Evolutionary conservation across 192 early-diverging fungal species (phyloP).

Genomic region (Coemansia pectinata): DNA sequence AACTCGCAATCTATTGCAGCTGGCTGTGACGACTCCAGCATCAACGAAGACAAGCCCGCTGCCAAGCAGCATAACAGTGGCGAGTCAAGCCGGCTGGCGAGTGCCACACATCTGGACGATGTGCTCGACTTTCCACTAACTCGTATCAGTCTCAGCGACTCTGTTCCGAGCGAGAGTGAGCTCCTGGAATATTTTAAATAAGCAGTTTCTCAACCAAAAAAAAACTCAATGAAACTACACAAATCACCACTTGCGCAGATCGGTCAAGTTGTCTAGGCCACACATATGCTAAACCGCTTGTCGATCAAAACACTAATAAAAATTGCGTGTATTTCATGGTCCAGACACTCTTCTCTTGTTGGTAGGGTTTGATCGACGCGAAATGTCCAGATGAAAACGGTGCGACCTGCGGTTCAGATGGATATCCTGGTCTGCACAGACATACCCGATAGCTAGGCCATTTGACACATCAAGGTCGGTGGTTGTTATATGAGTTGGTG

Average conservation of each 20-base stretch:
- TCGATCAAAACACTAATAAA: background rate
- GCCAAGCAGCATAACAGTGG: background rate
- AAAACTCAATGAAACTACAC: too few relatives aligned
- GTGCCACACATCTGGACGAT: background rate
- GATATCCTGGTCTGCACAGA: background rate
- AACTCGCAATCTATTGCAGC: background rate
- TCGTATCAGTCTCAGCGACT: conserved; percentile 4
- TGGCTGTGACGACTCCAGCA: background rate
- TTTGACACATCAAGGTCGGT: background rate
- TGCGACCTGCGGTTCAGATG: background rate
- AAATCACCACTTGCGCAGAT: background rate
- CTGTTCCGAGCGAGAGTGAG: conserved; percentile 4
- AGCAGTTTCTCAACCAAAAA: background rate
- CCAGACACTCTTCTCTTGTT: background rate
- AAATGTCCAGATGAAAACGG: background rate
- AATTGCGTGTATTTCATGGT: background rate
- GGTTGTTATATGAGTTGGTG: background rate
- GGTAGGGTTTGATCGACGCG: background rate
- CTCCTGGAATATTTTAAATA: conserved; percentile 5
- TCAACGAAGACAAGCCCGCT: background rate
- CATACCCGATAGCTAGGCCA: background rate
- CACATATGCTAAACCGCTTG: background rate
- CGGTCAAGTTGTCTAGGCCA: background rate
- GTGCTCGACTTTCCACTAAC: background rate
- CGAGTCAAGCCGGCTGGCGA: background rate